Evolutionary conservation across 345 rosid species (phyloP).

Genomic region (Populus nigra): DNA sequence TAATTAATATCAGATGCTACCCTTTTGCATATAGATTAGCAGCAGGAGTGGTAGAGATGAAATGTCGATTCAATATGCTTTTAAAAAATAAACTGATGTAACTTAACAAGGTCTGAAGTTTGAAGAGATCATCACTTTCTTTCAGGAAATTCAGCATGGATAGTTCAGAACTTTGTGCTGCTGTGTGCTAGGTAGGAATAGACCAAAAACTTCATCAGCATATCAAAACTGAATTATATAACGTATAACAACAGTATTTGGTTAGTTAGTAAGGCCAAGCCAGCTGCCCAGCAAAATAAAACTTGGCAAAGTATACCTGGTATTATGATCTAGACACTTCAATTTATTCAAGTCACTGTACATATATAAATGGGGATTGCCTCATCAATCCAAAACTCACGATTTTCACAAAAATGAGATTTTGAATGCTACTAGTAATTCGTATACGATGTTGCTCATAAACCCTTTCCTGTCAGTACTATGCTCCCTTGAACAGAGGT

Average conservation of each 20-base stretch:
- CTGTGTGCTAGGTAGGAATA: not conserved
- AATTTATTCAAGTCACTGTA: not conserved
- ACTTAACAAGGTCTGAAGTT: not conserved
- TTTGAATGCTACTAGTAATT: not conserved
- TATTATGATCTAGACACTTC: too few relatives aligned
- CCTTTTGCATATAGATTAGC: not conserved
- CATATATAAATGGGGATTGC: not conserved
- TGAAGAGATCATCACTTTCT: not conserved
- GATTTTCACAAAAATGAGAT: not conserved
- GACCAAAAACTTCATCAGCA: not conserved
- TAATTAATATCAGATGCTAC: not conserved
- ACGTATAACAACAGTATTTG: not conserved
- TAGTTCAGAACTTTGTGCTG: not conserved
- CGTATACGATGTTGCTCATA: not conserved
- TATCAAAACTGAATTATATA: not conserved
- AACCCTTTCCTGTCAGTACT: not conserved
- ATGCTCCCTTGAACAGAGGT: not conserved
- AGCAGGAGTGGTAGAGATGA: not conserved
- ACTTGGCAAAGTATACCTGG: not conserved
- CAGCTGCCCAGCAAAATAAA: not conserved
- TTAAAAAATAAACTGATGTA: not conserved
- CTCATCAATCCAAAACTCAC: not conserved
- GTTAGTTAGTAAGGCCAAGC: not conserved
- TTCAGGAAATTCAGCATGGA: not conserved
- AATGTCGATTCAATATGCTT: not conserved